Base-by-base conservation (phyloP, 768 basidiomycete species). In the Boletus vinaceobasis region DNA sequence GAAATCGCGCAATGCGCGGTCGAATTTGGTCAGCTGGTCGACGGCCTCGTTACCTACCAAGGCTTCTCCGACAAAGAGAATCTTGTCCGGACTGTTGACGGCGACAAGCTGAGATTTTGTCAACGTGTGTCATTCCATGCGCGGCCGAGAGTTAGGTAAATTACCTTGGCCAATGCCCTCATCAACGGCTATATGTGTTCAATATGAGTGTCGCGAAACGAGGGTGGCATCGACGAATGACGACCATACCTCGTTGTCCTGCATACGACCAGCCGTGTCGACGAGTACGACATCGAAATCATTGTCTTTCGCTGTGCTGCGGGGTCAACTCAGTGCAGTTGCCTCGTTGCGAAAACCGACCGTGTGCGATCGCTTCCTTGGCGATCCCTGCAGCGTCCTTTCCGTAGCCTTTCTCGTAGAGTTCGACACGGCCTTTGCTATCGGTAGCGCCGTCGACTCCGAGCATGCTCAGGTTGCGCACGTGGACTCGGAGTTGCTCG, bases 351-450 rank as follows among this genome's bases (percentile, higher is more conserved):
- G 36, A 19, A 49, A 8, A 67, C 82, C 48, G 64, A 93, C 94
- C 97, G 70, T 93, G 89, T 13, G 81, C 73, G 51, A 98, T 91
- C 26, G 97, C 96, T 68, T 99, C 96, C 70, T 86, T 93, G 4
- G 95, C 96, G 48, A 99, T 99, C 8, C 90, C 92, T 26, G 97
- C 96, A n/a, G 96, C 95, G 65, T 99, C 97, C 73, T 98, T 98
- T 3, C 97, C 97, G 69, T 99, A 99, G 2, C 97, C 97, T 56
- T 88, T 82, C 73, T 99, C 96, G 67, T 88, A 99, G 44, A 98
- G 76, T 73, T 98, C 97, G 35, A 99, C 91, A 48, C 85, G 80
- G 9, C 84, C 81, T 69, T 85, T 87, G 66, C 83, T 88, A 58
- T 82, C 80, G 1, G 79, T 74, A 6, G 84, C 84, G 1, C 86